Conservation (phyloP, 2,329 filamentous ascomycete genomes). For the Xylariaceae sp. region DNA sequence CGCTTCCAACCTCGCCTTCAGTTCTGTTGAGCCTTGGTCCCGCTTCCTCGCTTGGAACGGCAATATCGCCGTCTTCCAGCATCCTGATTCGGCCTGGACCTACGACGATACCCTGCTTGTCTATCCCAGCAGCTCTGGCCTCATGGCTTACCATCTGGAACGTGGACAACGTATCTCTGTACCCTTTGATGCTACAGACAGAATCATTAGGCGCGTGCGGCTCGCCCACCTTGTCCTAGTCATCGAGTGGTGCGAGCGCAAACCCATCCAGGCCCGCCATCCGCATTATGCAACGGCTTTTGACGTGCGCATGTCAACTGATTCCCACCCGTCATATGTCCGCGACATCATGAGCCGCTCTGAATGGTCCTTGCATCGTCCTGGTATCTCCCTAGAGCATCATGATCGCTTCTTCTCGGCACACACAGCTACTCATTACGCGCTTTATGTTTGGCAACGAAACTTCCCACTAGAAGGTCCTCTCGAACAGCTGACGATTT, state of each 20-base stretch:
- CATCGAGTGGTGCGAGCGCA: conserved; percentile 59
- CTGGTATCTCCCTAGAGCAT: conserved; percentile 51
- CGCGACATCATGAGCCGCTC: conserved; percentile 49
- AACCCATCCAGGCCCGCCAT: conserved; percentile 48
- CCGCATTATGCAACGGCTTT: conserved; percentile 59
- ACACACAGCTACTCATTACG: conserved; percentile 58
- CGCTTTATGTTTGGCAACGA: conserved; percentile 58
- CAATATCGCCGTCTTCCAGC: conserved; percentile 40
- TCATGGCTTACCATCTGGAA: conserved; percentile 49
- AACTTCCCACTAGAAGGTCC: conserved; percentile 52
- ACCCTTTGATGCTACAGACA: conserved; percentile 47
- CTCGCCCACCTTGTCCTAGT: conserved; percentile 52
- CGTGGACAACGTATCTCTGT: conserved; percentile 40
- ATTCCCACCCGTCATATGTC: conserved; percentile 14
- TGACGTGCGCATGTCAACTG: conserved; percentile 36
- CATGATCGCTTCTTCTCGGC: conserved; percentile 59
- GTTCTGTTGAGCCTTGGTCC: conserved; percentile 43
- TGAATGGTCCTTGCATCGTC: conserved; percentile 58
- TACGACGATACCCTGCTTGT: conserved; percentile 52
- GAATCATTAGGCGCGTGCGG: conserved; percentile 51
- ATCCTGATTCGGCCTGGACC: conserved; percentile 49
- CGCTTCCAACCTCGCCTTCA: conserved; percentile 29
- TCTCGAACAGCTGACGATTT: conserved; percentile 54
- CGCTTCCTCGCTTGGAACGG: conserved; percentile 40
- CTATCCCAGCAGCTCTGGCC: conserved; percentile 36